Base-by-base conservation (phyloP, 768 basidiomycete species). In the Pulveroboletus ravenelii region DNA sequence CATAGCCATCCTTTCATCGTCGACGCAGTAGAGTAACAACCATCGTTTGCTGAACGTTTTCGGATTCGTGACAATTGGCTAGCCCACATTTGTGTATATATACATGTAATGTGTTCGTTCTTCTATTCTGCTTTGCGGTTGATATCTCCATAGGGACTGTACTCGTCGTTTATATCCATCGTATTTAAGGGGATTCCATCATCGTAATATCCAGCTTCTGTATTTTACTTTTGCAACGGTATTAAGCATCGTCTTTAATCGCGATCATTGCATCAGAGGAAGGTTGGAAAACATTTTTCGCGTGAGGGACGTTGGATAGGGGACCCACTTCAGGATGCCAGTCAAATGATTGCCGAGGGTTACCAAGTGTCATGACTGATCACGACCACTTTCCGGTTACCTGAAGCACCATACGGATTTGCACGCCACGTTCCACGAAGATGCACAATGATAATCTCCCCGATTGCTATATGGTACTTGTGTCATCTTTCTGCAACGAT, bases 161-260 rank as follows among this genome's bases (percentile, higher is more conserved):
- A 7, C 20, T 48, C n/a, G 23, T 34, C 32, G 31, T 47, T 31
- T 6, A 45, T 45, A 63, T 62, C 60, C 55, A 20, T 35, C 49
- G 40, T 40, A 54, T 40, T 41, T 39, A 40, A 41, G 43, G 47
- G 41, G 14, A 34, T 48, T 17, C 34, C 43, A 35, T 43, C 47
- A 37, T 17, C 58, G 47, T 64, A 56, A 62, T 64, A 62, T 57
- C 51, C 54, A 40, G 17, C 29, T 54, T 47, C 47, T 60, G 56
- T 62, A 64, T 62, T 47, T 55, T 56, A 62, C 30, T 14, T 6
- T 34, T 50, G 12, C 32, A 47, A 47, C 47, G 41, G 34, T 25
- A 42, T 35, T 23, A 10, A 32, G 39, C 27, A 42, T 30, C 50
- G 17, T 38, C 9, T 25, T 17, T 49, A 52, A 45, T 47, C 32